phyloP scores from a whole-genome alignment of 2,329 filamentous ascomycete genomes.

The Xenoacremonium recifei region DNA sequence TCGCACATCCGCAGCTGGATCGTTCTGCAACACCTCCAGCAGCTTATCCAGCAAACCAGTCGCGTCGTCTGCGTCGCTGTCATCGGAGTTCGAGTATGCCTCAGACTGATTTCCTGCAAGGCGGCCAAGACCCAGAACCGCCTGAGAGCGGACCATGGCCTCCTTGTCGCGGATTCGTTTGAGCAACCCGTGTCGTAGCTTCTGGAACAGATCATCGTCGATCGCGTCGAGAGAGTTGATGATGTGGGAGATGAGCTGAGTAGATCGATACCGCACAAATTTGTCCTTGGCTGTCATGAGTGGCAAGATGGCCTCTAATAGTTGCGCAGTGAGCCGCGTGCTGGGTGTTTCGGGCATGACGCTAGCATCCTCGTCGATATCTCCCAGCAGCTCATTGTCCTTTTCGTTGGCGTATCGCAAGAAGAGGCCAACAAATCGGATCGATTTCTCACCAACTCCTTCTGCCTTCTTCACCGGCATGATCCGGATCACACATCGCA shows the following conservation, averaged over 20 bases:
- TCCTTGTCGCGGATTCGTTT: slow-evolving; percentile 94
- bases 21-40: slow-evolving; percentile 85
- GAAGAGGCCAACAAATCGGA: slow-evolving; percentile 87
- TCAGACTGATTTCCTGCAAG: slow-evolving; percentile 77
- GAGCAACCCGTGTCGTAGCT: slow-evolving; percentile 74
- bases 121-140: slow-evolving; percentile 83
- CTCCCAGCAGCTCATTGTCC: slow-evolving; percentile 66
- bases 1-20: slow-evolving; percentile 90
- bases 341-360: slow-evolving; percentile 80
- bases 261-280: slow-evolving; percentile 82
- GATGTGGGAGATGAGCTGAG: slow-evolving; percentile 86
- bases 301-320: slow-evolving; percentile 72
- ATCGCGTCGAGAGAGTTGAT: slow-evolving; percentile 91
- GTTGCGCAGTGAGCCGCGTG: slow-evolving; percentile 70
- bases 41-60: slow-evolving; percentile 78
- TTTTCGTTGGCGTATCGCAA: slow-evolving; percentile 69
- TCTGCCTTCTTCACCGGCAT: slow-evolving; percentile 92
- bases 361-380: slow-evolving; percentile 66
- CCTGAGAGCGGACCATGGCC: slow-evolving; percentile 85
- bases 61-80: slow-evolving; percentile 61
- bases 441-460: slow-evolving; percentile 77
- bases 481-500: slow-evolving; percentile 76
- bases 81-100: slow-evolving; percentile 67
- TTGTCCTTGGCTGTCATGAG: slow-evolving; percentile 89
- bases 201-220: slow-evolving; percentile 86